Evolutionary conservation across 1,284 basidiomycete genomes (phyloP).

Genomic region (Cystobasidium sp.): DNA sequence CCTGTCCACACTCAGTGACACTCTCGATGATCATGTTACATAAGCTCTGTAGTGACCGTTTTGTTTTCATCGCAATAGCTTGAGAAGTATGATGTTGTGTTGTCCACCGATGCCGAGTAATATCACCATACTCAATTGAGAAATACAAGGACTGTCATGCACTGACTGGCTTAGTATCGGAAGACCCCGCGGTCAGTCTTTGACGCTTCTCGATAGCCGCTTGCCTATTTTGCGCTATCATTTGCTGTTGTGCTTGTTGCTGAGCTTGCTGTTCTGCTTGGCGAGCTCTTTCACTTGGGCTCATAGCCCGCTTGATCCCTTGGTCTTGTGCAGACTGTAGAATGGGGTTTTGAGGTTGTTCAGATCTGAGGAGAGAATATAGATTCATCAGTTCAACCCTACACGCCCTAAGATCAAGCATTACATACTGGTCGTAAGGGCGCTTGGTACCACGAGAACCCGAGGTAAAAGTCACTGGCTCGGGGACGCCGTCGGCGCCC

Average conservation of each 20-base stretch:
- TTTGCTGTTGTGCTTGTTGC: slow-evolving; percentile 4
- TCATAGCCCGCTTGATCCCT: slow-evolving; percentile 14
- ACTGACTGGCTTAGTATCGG: slow-evolving; percentile 13
- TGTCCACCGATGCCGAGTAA: too few species aligned
- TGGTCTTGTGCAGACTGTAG: slow-evolving; percentile 4
- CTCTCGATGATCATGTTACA: too few species aligned
- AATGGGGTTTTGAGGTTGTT: neutral
- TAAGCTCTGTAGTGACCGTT: too few species aligned
- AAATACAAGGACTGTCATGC: neutral
- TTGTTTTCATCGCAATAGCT: too few species aligned
- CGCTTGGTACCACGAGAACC: too few species aligned
- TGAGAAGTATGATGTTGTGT: too few species aligned
- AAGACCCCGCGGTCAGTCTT: neutral
- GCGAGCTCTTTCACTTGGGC: slow-evolving; percentile 13
- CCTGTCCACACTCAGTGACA: too few species aligned
- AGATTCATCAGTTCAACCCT: neutral
- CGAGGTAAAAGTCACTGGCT: too few species aligned
- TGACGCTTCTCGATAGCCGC: slow-evolving; percentile 16
- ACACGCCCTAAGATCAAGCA: too few species aligned
- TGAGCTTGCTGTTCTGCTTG: slow-evolving; percentile 3
- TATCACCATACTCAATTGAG: too few species aligned
- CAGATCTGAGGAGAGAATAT: neutral
- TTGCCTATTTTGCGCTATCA: slow-evolving; percentile 26
- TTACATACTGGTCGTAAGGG: too few species aligned
- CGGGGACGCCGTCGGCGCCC: too few species aligned